These are phyloP conservation scores for Yarrowia porcina DNA, from an alignment of 805 yeast genomes.

Conservation along the genomic window DNA sequence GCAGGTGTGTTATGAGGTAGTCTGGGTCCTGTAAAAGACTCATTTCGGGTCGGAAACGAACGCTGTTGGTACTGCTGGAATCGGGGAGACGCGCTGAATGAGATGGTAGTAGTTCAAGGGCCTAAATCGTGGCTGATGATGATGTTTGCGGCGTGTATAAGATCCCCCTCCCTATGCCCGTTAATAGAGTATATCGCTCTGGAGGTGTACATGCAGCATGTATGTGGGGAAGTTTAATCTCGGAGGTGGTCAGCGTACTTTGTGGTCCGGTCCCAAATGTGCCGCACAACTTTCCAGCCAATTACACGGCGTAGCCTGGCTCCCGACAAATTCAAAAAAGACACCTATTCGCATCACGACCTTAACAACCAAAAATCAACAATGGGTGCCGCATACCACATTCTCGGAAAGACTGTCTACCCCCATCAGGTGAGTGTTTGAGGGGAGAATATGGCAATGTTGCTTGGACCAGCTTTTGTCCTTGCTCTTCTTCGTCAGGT, in stretches of 20 bases:
- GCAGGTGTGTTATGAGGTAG: conserved; percentile 36
- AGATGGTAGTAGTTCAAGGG: neutral
- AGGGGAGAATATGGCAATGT: neutral
- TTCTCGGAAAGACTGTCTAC: conserved; percentile 79
- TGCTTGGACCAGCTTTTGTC: neutral
- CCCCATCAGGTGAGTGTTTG: conserved; percentile 60
- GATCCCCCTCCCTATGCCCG: conserved; percentile 26
- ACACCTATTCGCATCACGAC: conserved; percentile 24
- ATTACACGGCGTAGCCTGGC: conserved; percentile 6
- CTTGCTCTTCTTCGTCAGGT: neutral
- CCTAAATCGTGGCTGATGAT: neutral
- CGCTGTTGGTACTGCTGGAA: neutral
- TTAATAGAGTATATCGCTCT: conserved; percentile 18
- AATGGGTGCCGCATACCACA: conserved; percentile 84
- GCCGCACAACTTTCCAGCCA: conserved; percentile 25
- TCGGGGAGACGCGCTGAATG: neutral
- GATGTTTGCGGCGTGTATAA: neutral
- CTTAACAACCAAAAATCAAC: conserved; percentile 21
- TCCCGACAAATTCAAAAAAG: conserved; percentile 23
- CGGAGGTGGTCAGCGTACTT: neutral
- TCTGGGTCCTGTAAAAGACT: conserved; percentile 26
- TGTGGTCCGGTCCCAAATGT: conserved; percentile 5
- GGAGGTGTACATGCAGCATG: conserved; percentile 5
- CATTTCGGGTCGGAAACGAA: neutral
- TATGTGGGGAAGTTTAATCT: neutral